Evolutionary conservation across 176 grass and related monocot species (phyloP).

Genomic region (Aegilops bicornis): DNA sequence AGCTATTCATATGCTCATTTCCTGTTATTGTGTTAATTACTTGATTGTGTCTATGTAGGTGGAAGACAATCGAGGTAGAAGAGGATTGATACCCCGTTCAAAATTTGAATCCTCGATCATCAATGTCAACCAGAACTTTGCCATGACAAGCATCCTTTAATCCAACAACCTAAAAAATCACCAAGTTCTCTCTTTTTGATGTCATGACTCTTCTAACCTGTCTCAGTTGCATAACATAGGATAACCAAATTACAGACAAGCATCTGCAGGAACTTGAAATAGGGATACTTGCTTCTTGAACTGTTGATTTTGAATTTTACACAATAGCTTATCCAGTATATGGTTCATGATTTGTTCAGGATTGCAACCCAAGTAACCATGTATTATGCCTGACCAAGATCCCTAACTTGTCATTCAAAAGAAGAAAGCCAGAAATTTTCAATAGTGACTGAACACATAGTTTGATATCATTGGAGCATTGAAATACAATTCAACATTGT

Average conservation of each 20-base stretch:
- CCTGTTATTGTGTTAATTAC: too few relatives aligned
- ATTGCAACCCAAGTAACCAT: neutral
- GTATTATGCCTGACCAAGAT: neutral
- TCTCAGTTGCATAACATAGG: neutral
- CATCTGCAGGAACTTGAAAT: neutral
- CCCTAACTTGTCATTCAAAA: neutral
- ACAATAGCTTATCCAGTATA: neutral
- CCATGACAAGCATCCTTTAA: conserved; percentile 14
- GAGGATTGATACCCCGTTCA: too few relatives aligned
- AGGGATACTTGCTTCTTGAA: neutral
- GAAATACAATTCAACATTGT: conserved; percentile 1
- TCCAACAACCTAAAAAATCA: neutral
- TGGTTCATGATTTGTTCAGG: neutral
- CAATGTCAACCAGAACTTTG: conserved; percentile 9
- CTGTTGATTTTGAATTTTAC: conserved; percentile 8
- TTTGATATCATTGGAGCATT: neutral
- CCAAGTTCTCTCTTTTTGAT: conserved; percentile 2
- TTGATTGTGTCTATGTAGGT: too few relatives aligned
- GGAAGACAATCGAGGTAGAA: too few relatives aligned
- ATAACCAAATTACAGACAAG: neutral
- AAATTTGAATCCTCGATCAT: too few relatives aligned
- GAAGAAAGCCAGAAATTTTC: neutral
- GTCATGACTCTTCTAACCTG: neutral
- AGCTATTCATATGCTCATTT: too few relatives aligned
- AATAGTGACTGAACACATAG: neutral